Conservation (phyloP, 2,329 filamentous ascomycete genomes). For the Trichoderma sp. region DNA sequence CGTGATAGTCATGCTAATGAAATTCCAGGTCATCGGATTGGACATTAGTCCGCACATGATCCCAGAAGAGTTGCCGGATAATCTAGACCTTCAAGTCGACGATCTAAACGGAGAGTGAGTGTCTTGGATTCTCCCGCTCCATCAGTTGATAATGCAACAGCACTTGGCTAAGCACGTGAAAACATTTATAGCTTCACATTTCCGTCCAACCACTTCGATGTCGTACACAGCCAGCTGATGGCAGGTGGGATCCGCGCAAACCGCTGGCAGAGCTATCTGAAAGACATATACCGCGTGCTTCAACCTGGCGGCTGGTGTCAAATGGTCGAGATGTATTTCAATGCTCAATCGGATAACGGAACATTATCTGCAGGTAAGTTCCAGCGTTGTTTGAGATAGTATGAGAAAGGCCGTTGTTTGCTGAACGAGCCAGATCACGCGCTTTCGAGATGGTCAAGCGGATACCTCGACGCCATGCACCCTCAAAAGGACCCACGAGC, state of each 20-base stretch:
- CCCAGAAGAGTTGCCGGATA: slow-evolving; percentile 65
- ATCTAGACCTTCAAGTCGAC: slow-evolving; percentile 73
- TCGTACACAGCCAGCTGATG: slow-evolving; percentile 79
- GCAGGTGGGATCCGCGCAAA: slow-evolving; percentile 70
- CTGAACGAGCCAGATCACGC: slow-evolving; percentile 57
- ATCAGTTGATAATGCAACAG: not conserved
- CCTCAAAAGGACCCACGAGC: slow-evolving; percentile 68
- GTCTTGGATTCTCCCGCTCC: too few relatives aligned
- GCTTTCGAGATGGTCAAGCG: slow-evolving; percentile 68
- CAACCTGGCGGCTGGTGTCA: slow-evolving; percentile 83
- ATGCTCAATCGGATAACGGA: slow-evolving; percentile 84
- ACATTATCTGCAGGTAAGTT: slow-evolving; percentile 65
- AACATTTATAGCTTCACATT: slow-evolving; percentile 63
- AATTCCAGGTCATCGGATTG: slow-evolving; percentile 67
- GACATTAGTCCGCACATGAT: slow-evolving; percentile 73
- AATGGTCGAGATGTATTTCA: slow-evolving; percentile 85
- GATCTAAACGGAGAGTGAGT: slow-evolving; percentile 67
- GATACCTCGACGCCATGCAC: slow-evolving; percentile 65
- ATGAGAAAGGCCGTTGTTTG: not conserved
- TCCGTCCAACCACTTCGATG: slow-evolving; percentile 71
- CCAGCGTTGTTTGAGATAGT: not conserved
- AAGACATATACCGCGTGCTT: slow-evolving; percentile 73
- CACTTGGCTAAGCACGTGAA: not conserved
- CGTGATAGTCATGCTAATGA: not conserved
- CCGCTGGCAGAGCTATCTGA: slow-evolving; percentile 76